Base-by-base conservation (phyloP, 2,329 filamentous ascomycete species). In the Rosellinia necatrix region DNA sequence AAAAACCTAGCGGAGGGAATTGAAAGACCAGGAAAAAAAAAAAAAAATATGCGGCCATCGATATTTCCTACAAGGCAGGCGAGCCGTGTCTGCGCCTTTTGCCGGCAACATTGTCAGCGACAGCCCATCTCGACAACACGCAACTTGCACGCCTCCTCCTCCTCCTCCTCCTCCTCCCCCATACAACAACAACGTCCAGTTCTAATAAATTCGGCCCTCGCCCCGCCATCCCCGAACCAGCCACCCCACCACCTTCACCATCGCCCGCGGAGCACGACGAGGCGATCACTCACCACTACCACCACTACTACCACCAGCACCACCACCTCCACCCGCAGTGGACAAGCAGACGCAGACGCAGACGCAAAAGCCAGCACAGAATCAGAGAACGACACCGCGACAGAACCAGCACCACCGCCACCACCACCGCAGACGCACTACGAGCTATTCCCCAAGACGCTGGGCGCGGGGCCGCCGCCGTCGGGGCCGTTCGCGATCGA, bases 391-490 rank as follows among this genome's bases (percentile, higher is more conserved):
- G 10, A 43, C 6, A 7, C 38, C 1, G 32, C 24, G 25, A 27
- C 27, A n/a, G n/a, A n/a, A n/a, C n/a, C n/a, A n/a, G n/a, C n/a
- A n/a, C n/a, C n/a, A n/a, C n/a, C n/a, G n/a, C n/a, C n/a, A n/a
- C n/a, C n/a, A n/a, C n/a, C n/a, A 0, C 68, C 71, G 3, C 66
- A 75, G 62, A 91, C 87, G 51, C 85, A 93, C 80, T 97, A 97
- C 81, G 84, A 87, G 53, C 85, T 97, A 75, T 99, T 99, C 79
- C 92, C 92, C 1, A 71, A 82, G 27, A 90, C 92, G 3, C 81
- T 97, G 3, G 84, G 92, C 0, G 50, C 73, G 1, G 93, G 93
- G 2, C 89, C 91, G 0, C 94, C 94, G 0, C 93, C 93, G 0
- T 51, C 69, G 0, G 88, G 92, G 0, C 81, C 86, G 56, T 99